phyloP scores from a whole-genome alignment of 768 basidiomycete genomes.

The Rhodotorula diobovata region DNA sequence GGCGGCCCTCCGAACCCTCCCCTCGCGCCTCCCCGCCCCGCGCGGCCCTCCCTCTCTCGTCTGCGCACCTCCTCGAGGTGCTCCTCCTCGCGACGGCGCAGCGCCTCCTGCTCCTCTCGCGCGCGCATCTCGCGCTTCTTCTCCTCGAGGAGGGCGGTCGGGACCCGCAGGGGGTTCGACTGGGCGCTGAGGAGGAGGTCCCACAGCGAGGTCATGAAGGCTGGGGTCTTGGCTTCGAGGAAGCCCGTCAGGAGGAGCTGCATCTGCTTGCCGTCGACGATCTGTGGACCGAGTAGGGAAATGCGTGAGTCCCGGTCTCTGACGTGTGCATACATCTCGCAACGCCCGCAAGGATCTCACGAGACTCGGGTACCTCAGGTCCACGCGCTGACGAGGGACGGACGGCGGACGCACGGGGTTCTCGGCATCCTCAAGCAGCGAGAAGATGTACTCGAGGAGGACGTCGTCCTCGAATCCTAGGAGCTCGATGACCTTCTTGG shows the following conservation, averaged over 20 bases:
- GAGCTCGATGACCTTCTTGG: slow-evolving; percentile 82
- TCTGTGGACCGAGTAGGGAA: slow-evolving; percentile 50
- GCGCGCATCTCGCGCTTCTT: slow-evolving; percentile 87
- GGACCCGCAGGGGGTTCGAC: slow-evolving; percentile 78
- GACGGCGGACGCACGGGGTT: slow-evolving; percentile 60
- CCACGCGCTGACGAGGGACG: too few relatives aligned
- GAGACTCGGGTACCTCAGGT: too few relatives aligned
- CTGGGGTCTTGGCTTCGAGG: slow-evolving; percentile 74
- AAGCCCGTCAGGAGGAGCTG: slow-evolving; percentile 92
- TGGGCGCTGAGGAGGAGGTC: slow-evolving; percentile 88
- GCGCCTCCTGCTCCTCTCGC: slow-evolving; percentile 48
- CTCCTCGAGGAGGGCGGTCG: slow-evolving; percentile 79
- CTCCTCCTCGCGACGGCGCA: slow-evolving; percentile 55
- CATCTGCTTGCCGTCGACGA: slow-evolving; percentile 89
- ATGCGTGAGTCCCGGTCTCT: neutral
- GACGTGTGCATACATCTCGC: too few relatives aligned
- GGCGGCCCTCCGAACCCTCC: slow-evolving; percentile 2
- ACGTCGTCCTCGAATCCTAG: slow-evolving; percentile 96
- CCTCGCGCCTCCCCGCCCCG: slow-evolving; percentile 39
- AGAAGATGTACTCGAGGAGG: slow-evolving; percentile 92
- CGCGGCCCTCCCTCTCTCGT: slow-evolving; percentile 55
- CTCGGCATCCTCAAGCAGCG: slow-evolving; percentile 77
- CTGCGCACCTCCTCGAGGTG: slow-evolving; percentile 62
- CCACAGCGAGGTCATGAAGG: slow-evolving; percentile 88
- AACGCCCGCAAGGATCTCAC: too few relatives aligned